Conservation (phyloP, 345 rosid genomes). For the Sisymbrium altissimum region DNA sequence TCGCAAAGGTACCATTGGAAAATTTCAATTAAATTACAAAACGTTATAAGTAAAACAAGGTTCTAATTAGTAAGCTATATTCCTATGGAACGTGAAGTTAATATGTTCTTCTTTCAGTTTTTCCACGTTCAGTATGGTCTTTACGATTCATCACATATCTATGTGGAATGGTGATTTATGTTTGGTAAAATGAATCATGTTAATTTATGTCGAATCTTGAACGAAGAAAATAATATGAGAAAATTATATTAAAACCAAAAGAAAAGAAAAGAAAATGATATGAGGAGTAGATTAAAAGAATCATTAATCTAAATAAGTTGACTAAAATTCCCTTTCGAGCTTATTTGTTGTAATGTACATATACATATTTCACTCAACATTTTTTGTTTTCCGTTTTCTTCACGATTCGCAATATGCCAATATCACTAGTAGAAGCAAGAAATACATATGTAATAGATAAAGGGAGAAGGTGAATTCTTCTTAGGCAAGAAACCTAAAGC, state of each 20-base stretch:
- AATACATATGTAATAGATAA: neutral
- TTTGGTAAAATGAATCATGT: neutral
- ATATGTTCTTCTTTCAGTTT: neutral
- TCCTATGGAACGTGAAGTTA: neutral
- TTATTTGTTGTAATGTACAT: neutral
- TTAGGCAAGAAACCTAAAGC: constrained; percentile 9
- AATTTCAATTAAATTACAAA: neutral
- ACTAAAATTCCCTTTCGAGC: too few relatives aligned
- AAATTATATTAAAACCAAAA: too few relatives aligned
- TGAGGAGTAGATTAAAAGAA: neutral
- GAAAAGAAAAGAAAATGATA: neutral
- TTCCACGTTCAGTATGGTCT: neutral
- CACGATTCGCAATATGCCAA: neutral
- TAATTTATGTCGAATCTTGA: neutral
- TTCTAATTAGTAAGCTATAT: neutral
- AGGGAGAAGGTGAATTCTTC: neutral
- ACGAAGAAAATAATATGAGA: neutral
- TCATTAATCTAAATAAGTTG: too few relatives aligned
- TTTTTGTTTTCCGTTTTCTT: neutral
- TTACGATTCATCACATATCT: neutral
- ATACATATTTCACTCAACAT: neutral
- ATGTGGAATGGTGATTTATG: neutral
- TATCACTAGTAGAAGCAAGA: neutral
- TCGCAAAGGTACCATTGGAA: constrained; percentile 32
- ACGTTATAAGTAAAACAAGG: neutral